A percentile compares a stretch with the other conserved stretches of the same genome.
Conservation (phyloP, 83 land plant species). For the Diphasiastrum complanatum region DNA sequence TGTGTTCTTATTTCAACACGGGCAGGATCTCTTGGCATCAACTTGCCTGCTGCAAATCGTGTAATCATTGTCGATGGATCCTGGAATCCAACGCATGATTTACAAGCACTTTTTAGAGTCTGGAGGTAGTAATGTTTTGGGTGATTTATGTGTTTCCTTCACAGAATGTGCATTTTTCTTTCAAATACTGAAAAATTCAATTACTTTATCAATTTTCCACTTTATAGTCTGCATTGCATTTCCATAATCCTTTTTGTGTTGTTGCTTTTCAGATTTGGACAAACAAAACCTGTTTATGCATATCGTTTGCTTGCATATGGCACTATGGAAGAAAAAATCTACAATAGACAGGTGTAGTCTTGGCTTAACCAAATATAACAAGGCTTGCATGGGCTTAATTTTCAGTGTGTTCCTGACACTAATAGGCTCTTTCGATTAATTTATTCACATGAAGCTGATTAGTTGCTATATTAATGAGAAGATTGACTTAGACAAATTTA, state of each 20-base stretch:
- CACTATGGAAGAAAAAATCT: slow-evolving; percentile 97
- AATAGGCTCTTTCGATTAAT: not conserved
- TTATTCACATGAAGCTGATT: not conserved
- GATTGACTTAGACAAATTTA: no score
- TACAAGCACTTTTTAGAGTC: slow-evolving; percentile 93
- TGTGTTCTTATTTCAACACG: slow-evolving; percentile 88
- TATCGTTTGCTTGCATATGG: slow-evolving; percentile 89
- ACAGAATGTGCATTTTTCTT: no score
- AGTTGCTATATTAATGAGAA: not conserved
- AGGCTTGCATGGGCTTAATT: no score
- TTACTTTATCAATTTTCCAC: not conserved
- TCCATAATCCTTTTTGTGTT: not conserved
- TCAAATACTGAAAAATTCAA: not conserved
- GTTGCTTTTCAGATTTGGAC: slow-evolving; percentile 66
- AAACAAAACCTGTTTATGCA: slow-evolving; percentile 80
- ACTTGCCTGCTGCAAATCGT: slow-evolving; percentile 93
- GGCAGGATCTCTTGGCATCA: slow-evolving; percentile 95
- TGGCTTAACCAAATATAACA: not conserved
- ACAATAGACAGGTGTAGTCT: slow-evolving; percentile 81
- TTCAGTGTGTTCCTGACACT: no score
- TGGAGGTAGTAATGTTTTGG: slow-evolving; percentile 59
- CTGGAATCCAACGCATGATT: slow-evolving; percentile 98
- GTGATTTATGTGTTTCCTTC: no score
- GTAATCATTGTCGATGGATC: slow-evolving; percentile 96
- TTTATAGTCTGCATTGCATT: not conserved